phyloP scores from a whole-genome alignment of 768 basidiomycete species.

The Baorangia bicolor region DNA sequence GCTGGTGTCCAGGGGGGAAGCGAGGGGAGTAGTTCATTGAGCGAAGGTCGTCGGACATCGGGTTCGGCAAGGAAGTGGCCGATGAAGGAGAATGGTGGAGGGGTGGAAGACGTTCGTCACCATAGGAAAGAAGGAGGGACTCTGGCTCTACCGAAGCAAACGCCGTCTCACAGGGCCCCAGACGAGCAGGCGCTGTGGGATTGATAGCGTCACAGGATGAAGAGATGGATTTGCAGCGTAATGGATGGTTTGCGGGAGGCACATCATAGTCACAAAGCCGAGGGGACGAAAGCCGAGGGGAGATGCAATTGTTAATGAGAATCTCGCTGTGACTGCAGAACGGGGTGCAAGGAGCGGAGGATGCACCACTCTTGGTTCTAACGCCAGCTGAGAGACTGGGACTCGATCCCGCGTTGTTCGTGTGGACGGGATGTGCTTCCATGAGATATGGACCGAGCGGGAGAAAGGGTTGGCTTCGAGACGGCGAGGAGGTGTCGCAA shows the following conservation, averaged over 20 bases:
- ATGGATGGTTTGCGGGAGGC: neutral
- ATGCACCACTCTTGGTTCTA: neutral
- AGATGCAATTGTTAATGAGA: neutral
- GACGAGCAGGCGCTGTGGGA: neutral
- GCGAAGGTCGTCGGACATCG: constrained; percentile 11
- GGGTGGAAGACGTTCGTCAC: constrained; percentile 1
- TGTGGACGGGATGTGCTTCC: neutral
- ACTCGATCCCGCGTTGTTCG: neutral
- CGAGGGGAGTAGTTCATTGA: constrained; percentile 40
- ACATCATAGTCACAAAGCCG: neutral
- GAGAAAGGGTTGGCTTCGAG: neutral
- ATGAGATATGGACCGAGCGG: neutral
- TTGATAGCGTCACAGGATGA: neutral
- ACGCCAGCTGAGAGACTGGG: neutral
- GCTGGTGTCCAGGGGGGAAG: constrained; percentile 60
- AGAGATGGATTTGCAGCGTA: neutral
- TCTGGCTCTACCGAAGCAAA: neutral
- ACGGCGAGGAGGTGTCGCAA: neutral
- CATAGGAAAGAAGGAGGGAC: constrained; percentile 27
- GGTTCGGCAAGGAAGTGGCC: neutral
- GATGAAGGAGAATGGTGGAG: constrained; percentile 3
- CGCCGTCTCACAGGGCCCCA: neutral
- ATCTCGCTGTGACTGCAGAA: neutral
- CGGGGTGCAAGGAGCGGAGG: neutral
- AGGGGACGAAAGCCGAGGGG: neutral